Base-by-base conservation (phyloP, 2,329 filamentous ascomycete genomes). In the Bertia moriformis region DNA sequence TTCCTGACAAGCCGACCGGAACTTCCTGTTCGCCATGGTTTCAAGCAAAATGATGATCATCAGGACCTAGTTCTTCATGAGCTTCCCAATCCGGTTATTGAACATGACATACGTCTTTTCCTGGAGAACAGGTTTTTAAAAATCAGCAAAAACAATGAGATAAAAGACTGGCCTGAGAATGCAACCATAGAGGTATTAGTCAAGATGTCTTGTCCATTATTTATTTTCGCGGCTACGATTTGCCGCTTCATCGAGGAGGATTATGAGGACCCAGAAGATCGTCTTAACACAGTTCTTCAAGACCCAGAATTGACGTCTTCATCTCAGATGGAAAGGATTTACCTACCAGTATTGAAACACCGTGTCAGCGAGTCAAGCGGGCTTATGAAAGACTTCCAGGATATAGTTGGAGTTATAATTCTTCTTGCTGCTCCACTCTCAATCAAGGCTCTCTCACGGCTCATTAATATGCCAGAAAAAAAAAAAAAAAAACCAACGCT, bases 1-100 rank as follows among this genome's bases (percentile, higher is more conserved):
- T 43, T 51, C 27, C 30, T 51, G 5, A 51, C 49, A 5, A 51
- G 49, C 33, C 44, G 48, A 36, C 47, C 45, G 13, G 49, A 50
- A 22, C 37, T 47, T 35, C 7, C 32, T 12, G 15, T 51, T n/a
- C 38, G 40, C 12, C 27, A 44, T 12, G 45, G 44, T 18, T 50
- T 49, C 37, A 32, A 37, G 15, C 32, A 35, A 17, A 17, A 35
- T 15, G 15, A 17, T 13, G 17, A 40, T 19, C 41, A 48, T 42
- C 14, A 46, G 17, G 43, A 48, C 27, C 24, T 51, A 7, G 19
- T 38, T 4, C 45, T 52, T 3, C 42, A 50, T 39, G 42, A 48
- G 19, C 41, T 47, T 10, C 41, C 43, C 38, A 18, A 38, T 4
- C n/a, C 18, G 1, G 41, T 43, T 12, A 44, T 49, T 20, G 42